Evolutionary conservation across 2,329 filamentous ascomycete genomes (phyloP), one percentile per base, ranked within the genome.

Genomic region (Nemania serpens): DNA sequence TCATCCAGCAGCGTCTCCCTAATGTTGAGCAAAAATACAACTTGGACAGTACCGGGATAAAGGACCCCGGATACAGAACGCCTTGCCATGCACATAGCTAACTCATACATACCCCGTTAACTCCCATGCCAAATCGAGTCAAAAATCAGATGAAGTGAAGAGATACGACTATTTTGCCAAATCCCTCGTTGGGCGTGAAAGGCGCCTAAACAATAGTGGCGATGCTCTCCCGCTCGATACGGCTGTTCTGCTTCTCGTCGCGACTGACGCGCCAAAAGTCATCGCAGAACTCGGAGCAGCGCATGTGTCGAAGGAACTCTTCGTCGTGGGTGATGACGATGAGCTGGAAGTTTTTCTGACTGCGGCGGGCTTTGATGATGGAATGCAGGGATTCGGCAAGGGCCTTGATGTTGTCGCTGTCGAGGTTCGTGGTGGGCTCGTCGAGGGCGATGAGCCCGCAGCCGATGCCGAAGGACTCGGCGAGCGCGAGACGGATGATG

Each of bases 241-340:
- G 85, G 64, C 91, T 96, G 75, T 96, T 94, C 78, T 97, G 93
- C 69, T 85, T 86, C 69, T 90, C 87, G 72, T 97, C 90, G 53
- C 95, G 83, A 63, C 85, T 89, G 11, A 99, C 91, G 4, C 93
- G 87, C 77, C 91, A 98, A 75, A 97, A 99, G 66, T 89, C 87
- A 76, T 98, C 95, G 66, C 90, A 91, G 73, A 96, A 98, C 68
- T 99, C 94, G 22, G 88, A 89, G 75, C 93, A 97, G 68, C 93
- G 88, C 95, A 99, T 99, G 72, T 93, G 87, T 56, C 90, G 85
- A 72, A 99, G 74, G 71, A 99, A 99, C 71, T 97, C 92, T 78
- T 98, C 96, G 77, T 99, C 95, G 81, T 99, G 95, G 4, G 95
- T 99, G 75, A 99, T 99, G 71, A 99, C 91, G 72, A 99, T 95